phyloP scores from a whole-genome alignment of 192 early-diverging fungal species.

The Linderina pennispora region DNA sequence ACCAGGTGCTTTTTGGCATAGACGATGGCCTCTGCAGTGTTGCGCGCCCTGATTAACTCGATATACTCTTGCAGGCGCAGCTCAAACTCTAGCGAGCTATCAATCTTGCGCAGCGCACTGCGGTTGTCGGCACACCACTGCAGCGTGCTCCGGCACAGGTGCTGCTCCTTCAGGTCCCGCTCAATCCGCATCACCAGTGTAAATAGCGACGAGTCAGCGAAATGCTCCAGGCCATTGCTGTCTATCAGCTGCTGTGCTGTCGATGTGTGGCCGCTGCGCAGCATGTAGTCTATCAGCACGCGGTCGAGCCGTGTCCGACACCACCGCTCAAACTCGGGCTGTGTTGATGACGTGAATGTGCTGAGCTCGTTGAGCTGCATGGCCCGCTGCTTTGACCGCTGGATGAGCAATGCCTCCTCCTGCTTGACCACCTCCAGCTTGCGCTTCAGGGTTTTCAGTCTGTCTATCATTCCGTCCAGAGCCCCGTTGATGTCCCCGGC shows the following conservation, averaged over 20 bases:
- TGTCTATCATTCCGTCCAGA: conserved; percentile 59
- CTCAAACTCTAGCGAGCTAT: conserved; percentile 97
- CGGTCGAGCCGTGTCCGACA: conserved; percentile 78
- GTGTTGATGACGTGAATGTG: conserved; percentile 54
- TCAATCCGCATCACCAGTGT: conserved; percentile 73
- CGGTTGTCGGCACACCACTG: conserved; percentile 95
- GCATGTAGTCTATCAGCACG: conserved; percentile 92
- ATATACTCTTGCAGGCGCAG: conserved; percentile 93
- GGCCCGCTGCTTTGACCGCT: conserved; percentile 65
- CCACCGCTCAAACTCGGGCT: conserved; percentile 79
- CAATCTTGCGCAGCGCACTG: conserved; percentile 77
- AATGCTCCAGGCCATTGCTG: conserved; percentile 40
- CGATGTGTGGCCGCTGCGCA: conserved; percentile 74
- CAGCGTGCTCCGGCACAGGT: conserved; percentile 82
- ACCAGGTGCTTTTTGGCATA: conserved; percentile 85
- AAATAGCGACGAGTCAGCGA: conserved; percentile 92
- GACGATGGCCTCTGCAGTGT: conserved; percentile 65
- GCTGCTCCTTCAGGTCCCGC: conserved; percentile 57
- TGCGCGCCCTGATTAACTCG: conserved; percentile 68
- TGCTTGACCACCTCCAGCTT: conserved; percentile 76
- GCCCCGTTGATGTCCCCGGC: conserved; percentile 49
- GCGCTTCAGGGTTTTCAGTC: conserved; percentile 64
- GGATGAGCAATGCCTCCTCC: conserved; percentile 68
- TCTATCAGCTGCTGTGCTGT: conserved; percentile 67
- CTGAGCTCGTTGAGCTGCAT: conserved; percentile 72